These are phyloP conservation scores for Lagenidium giganteum DNA, from an alignment of 352 stramenopile species.

Conservation along the genomic window DNA sequence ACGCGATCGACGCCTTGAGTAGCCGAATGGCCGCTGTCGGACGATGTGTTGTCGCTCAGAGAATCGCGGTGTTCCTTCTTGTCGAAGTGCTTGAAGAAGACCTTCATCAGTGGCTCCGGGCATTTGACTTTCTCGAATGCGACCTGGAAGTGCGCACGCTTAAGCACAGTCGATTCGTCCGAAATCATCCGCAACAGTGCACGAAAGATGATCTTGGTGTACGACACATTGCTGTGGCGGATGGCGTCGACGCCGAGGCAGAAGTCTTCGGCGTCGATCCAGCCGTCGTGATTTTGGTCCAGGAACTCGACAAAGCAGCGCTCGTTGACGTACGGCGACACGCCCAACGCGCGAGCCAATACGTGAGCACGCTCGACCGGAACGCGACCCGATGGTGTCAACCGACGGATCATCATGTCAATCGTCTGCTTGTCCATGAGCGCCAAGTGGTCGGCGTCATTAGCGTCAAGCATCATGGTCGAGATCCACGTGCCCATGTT, in stretches of 20 bases:
- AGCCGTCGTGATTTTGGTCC: constrained; percentile 63
- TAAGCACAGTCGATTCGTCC: constrained; percentile 1
- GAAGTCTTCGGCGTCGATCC: constrained; percentile 70
- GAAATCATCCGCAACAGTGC: constrained; percentile 37
- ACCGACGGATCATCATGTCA: constrained; percentile 59
- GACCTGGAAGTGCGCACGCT: constrained; percentile 28
- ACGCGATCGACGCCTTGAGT: too few relatives aligned
- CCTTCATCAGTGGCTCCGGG: constrained; percentile 38
- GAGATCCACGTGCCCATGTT: constrained; percentile 69
- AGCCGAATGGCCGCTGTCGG: too few relatives aligned
- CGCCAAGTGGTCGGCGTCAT: constrained; percentile 47
- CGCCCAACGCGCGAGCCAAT: constrained; percentile 42
- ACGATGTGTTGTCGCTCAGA: constrained; percentile 1
- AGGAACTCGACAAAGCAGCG: constrained; percentile 56
- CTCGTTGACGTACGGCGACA: constrained; percentile 64
- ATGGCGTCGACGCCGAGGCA: constrained; percentile 57
- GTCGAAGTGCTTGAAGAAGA: constrained; percentile 58
- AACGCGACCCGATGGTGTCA: constrained; percentile 46
- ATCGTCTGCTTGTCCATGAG: constrained; percentile 56
- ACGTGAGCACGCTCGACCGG: constrained; percentile 41
- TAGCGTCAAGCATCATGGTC: constrained; percentile 43
- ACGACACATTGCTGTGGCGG: constrained; percentile 43
- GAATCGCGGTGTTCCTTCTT: constrained; percentile 33
- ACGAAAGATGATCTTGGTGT: constrained; percentile 59
- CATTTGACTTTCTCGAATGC: constrained; percentile 59